phyloP scores from a whole-genome alignment of 2,329 filamentous ascomycete species.

The Endoconidiophora polonica region DNA sequence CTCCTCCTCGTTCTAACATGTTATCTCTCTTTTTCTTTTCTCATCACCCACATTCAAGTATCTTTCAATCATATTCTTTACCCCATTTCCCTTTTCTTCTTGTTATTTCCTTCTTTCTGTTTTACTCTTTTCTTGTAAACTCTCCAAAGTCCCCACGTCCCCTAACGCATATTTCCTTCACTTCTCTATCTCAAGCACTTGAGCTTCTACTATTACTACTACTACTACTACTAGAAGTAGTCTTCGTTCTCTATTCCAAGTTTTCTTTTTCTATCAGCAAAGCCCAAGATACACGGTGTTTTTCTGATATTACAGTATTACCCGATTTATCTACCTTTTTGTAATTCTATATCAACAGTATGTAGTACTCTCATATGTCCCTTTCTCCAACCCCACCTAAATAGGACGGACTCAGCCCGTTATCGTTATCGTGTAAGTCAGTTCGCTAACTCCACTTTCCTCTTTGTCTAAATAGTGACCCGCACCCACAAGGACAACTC shows the following conservation, averaged over 20 bases:
- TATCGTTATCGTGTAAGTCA: slow-evolving; percentile 14
- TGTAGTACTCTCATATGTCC: neutral
- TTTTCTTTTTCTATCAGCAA: neutral
- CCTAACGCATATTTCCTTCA: neutral
- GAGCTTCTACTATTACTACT: neutral
- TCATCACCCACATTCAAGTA: neutral
- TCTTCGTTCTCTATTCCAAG: neutral
- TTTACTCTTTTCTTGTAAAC: neutral
- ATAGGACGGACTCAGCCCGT: neutral
- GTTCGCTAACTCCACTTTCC: slow-evolving; percentile 12
- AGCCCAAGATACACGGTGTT: neutral
- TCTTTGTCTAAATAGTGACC: slow-evolving; percentile 50
- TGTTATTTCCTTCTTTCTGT: neutral
- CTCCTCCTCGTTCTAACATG: neutral
- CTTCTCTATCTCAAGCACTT: neutral
- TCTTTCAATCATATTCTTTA: neutral
- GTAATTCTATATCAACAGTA: neutral
- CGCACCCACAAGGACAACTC: slow-evolving; percentile 63
- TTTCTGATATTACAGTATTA: neutral
- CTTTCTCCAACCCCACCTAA: neutral
- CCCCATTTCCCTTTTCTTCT: neutral
- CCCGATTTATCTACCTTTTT: neutral
- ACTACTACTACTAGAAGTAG: neutral
- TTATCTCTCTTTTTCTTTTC: neutral
- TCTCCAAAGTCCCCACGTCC: neutral